Evolutionary conservation across 2,329 filamentous ascomycete genomes (phyloP), one percentile per base, ranked within the genome.

Genomic region (Penicillium sp.): DNA sequence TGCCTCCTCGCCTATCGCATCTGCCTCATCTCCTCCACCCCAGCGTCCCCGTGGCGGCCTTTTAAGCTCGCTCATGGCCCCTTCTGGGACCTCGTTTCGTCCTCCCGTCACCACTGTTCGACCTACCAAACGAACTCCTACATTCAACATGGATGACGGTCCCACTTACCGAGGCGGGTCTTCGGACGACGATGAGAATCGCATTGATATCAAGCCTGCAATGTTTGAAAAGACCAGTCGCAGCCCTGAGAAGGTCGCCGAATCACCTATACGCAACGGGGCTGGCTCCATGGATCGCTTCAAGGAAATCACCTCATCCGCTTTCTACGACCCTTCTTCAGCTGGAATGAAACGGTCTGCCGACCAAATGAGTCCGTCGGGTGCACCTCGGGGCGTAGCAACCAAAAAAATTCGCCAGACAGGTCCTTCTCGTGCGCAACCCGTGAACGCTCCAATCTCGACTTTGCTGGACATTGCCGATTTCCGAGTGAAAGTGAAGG

Each of bases 1-100:
- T 28, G 88, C 88, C n/a, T 96, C 90, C 3, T 96, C 91, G 1
- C 90, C 90, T 2, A 77, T 84, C 48, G 78, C 79, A 50, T 68
- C 73, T n/a, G 65, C 71, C 12, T 65, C 71, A 11, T 62, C 66
- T 25, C 66, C 73, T 33, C 66, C 71, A n/a, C 66, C 69, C 33
- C 65, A 64, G 46, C 59, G 63, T 33, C 27, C 43, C 34, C 27
- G 33, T 57, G 64, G 65, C 59, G 73, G 73, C 39, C 66, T 75
- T 29, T 61, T 85, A 38, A 80, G 78, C 24, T 82, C 75, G 52
- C 70, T 81, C 39, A 85, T 94, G 74, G 86, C 88, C 33, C 87
- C 89, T 27, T 79, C 83, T 39, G 86, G 89, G 5, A 94, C 89
- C 0, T 68, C 76, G 8, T 91, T 86, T 60, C 78, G 80, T 54